These are phyloP conservation scores for Rhododendron williamsianum DNA, from an alignment of 148 eudicot species.

Conservation along the genomic window DNA sequence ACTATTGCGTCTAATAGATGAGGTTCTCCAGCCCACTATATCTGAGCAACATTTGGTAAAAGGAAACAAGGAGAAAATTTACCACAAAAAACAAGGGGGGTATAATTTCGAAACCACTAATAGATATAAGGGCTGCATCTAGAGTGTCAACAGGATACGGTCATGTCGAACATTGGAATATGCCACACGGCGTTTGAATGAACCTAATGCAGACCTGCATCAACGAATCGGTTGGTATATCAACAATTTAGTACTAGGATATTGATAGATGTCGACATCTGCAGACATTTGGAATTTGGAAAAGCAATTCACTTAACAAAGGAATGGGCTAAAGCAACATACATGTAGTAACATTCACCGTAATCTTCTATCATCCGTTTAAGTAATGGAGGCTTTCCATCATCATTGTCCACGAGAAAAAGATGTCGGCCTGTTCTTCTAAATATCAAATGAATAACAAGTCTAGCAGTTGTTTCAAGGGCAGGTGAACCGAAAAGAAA, in stretches of 20 bases:
- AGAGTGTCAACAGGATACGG: slow-evolving; percentile 60
- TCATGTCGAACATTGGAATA: slow-evolving; percentile 93
- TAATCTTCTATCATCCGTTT: slow-evolving; percentile 83
- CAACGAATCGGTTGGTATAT: slow-evolving; percentile 5
- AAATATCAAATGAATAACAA: slow-evolving; percentile 81
- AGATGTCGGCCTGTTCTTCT: slow-evolving; percentile 91
- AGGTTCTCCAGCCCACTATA: slow-evolving; percentile 97
- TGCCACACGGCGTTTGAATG: slow-evolving; percentile 77
- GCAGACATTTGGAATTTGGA: background rate
- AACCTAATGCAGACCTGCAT: slow-evolving; percentile 76
- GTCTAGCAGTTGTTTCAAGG: slow-evolving; percentile 65
- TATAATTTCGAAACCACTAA: background rate
- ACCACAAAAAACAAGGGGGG: slow-evolving; percentile 16
- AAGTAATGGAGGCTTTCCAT: slow-evolving; percentile 90
- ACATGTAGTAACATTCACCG: slow-evolving; percentile 67
- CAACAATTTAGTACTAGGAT: slow-evolving; percentile 3
- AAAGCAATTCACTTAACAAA: background rate
- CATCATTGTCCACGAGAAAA: slow-evolving; percentile 73
- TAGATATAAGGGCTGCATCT: background rate
- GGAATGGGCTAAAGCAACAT: slow-evolving; percentile 22
- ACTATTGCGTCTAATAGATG: slow-evolving; percentile 72
- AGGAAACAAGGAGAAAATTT: slow-evolving; percentile 26
- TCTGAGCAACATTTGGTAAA: slow-evolving; percentile 41
- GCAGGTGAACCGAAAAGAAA: slow-evolving; percentile 85
- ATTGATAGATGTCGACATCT: background rate